phyloP scores from a whole-genome alignment of 2,329 filamentous ascomycete species.

The Penicillium sp. region DNA sequence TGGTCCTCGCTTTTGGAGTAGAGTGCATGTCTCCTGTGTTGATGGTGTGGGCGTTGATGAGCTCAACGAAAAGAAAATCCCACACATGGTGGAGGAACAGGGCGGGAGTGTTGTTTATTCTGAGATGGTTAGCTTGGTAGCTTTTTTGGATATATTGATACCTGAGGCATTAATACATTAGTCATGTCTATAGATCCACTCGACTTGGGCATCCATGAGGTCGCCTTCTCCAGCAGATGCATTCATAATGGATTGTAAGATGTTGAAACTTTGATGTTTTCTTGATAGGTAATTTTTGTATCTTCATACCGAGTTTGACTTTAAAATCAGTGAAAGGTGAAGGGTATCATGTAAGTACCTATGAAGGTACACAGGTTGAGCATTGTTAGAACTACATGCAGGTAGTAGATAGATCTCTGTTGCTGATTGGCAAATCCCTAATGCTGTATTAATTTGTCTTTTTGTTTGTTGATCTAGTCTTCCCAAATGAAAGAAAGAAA shows the following conservation, averaged over 20 bases:
- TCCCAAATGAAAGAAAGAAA: neutral
- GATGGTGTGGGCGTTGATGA: slow-evolving; percentile 30
- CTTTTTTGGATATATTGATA: slow-evolving; percentile 9
- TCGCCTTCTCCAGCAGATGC: neutral
- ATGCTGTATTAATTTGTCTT: neutral
- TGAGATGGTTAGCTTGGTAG: neutral
- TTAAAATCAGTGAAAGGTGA: neutral
- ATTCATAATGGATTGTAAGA: neutral
- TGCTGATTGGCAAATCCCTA: too few relatives aligned
- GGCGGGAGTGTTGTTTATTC: neutral
- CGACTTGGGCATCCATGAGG: neutral
- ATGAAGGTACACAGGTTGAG: neutral
- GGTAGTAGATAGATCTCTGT: neutral
- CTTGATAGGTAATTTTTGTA: rapidly evolving
- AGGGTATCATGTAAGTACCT: neutral
- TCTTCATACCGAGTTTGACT: neutral
- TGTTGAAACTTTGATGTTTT: neutral
- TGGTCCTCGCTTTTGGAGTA: slow-evolving; percentile 46
- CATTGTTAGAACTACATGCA: neutral
- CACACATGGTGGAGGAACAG: slow-evolving; percentile 43
- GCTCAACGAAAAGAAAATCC: slow-evolving; percentile 55
- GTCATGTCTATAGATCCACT: slow-evolving; percentile 13
- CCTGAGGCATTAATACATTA: slow-evolving; percentile 17
- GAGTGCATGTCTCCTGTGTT: slow-evolving; percentile 33
- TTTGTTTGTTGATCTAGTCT: too few relatives aligned